Conservation (phyloP, 148 eudicot species). For the Amaranthus cruentus region DNA sequence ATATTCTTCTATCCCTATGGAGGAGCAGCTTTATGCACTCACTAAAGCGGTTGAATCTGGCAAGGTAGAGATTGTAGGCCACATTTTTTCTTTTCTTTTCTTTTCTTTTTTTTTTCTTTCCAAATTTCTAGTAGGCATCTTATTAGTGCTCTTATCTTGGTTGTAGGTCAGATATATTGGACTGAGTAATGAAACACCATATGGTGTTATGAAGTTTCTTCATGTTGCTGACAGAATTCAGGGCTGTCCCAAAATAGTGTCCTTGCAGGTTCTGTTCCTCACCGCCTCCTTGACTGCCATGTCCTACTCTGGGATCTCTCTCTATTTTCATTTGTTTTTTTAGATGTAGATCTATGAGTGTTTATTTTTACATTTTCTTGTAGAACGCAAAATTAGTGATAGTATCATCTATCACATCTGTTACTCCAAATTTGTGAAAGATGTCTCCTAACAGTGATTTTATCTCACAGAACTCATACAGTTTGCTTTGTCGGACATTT, state of each 20-base stretch:
- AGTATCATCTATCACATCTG: not conserved
- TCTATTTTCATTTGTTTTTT: not conserved
- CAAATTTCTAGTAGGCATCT: not conserved
- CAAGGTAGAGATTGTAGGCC: conserved; percentile 46
- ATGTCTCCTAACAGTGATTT: conserved; percentile 11
- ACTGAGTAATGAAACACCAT: conserved; percentile 88
- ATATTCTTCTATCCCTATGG: conserved; percentile 48
- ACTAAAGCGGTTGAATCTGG: conserved; percentile 73
- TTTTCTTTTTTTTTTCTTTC: too few relatives aligned
- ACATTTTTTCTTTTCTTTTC: not conserved
- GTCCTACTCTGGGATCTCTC: conserved; percentile 1
- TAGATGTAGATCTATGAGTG: not conserved
- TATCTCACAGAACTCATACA: conserved; percentile 56
- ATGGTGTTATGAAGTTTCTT: conserved; percentile 86
- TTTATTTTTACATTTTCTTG: too few relatives aligned
- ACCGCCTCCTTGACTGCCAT: not conserved
- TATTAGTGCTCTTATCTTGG: conserved; percentile 10
- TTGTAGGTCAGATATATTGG: conserved; percentile 80
- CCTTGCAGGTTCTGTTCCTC: conserved; percentile 61
- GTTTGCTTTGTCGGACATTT: conserved; percentile 79
- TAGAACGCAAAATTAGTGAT: too few relatives aligned
- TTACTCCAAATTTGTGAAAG: not conserved
- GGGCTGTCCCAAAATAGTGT: conserved; percentile 46
- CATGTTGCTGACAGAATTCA: conserved; percentile 38
- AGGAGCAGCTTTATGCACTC: conserved; percentile 73